Conservation (phyloP, 495 filamentous ascomycete species). For the Tetracladium marchalianum region DNA sequence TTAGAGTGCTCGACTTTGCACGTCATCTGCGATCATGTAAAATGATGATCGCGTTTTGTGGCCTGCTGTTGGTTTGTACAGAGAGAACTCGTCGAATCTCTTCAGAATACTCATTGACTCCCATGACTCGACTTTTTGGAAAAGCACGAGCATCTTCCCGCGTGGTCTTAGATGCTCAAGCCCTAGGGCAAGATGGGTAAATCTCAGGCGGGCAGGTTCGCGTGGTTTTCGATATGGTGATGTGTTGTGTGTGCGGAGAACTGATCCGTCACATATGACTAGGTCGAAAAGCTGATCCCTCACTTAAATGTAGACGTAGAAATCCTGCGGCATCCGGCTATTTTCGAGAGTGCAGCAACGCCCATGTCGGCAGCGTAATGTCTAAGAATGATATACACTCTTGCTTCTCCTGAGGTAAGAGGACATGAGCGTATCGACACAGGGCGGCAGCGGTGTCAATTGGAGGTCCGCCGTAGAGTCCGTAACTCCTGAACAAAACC, state of each 20-base stretch:
- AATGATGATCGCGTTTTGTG: conserved; percentile 41
- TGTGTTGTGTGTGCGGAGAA: too few relatives aligned
- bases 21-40: conserved; percentile 41
- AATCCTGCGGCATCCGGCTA: conserved; percentile 37
- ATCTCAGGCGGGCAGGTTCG: conserved; percentile 30
- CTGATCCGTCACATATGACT: too few relatives aligned
- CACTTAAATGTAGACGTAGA: conserved; percentile 10
- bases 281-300: too few relatives aligned
- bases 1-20: conserved; percentile 23
- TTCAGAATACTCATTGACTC: conserved; percentile 27
- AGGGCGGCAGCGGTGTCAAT: too few relatives aligned
- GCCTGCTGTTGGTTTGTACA: conserved; percentile 35
- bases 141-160: conserved; percentile 33
- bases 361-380: conserved; percentile 42
- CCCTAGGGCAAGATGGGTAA: conserved; percentile 36
- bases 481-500: too few relatives aligned
- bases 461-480: too few relatives aligned
- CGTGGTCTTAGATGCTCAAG: conserved; percentile 32
- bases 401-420: conserved; percentile 7
- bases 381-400: conserved; percentile 30
- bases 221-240: conserved; percentile 19
- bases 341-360: conserved; percentile 26
- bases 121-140: conserved; percentile 37
- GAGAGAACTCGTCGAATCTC: conserved; percentile 31
- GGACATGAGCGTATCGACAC: too few relatives aligned